Conservation (phyloP, 345 rosid genomes). For the Melaleuca alternifolia region DNA sequence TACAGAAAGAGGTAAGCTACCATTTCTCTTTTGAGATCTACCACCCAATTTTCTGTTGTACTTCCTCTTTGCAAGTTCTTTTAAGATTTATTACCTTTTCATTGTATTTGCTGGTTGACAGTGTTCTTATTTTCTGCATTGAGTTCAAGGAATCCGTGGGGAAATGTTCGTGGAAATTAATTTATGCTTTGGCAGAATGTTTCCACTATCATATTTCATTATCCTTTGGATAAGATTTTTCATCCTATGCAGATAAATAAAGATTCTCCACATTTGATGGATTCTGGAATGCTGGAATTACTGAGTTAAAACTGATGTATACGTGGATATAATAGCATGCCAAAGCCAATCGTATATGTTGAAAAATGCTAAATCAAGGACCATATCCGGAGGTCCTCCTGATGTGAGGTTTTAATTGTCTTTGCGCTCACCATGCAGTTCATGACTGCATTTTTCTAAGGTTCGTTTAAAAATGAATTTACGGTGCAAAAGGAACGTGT, state of each 20-base stretch:
- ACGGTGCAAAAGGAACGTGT: no score
- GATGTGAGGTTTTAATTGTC: no score
- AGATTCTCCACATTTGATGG: background rate
- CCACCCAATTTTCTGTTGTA: no score
- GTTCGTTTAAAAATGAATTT: background rate
- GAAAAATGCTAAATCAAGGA: background rate
- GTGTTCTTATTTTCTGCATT: no score
- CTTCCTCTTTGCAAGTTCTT: no score
- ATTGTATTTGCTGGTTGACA: no score
- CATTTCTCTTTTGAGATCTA: no score
- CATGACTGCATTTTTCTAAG: background rate
- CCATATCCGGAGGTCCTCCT: no score
- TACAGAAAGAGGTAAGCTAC: no score
- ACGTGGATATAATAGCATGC: no score
- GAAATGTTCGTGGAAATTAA: no score
- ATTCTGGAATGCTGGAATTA: background rate
- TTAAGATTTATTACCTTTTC: no score
- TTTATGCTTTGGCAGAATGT: background rate
- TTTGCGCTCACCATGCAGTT: background rate
- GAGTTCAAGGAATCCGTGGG: background rate
- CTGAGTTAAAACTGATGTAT: background rate
- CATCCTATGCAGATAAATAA: background rate
- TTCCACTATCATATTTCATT: background rate
- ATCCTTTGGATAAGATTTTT: background rate
- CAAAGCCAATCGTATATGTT: background rate